Base-by-base conservation (phyloP, 352 stramenopile species). In the Globisporangium cederbergense region DNA sequence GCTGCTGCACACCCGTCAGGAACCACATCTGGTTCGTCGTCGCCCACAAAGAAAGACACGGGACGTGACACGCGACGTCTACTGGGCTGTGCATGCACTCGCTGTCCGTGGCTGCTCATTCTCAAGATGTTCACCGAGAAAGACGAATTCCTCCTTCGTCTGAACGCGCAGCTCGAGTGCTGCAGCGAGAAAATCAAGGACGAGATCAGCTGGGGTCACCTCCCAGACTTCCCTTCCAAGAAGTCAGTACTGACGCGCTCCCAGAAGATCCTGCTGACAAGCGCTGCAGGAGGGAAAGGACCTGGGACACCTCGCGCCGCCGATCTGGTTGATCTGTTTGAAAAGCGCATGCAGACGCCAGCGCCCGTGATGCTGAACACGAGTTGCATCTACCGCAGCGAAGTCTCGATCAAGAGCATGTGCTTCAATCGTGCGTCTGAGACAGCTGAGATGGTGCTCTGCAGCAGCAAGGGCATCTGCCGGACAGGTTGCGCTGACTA, bases 381-480 rank as follows among this genome's bases (percentile, higher is more conserved):
- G 1, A 74, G 87, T 8, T 88, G 81, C 34, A 87, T 93, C 43
- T 95, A 96, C 64, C 72, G 81, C 25, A 90, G 81, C 51, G 83
- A 96, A 34, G 90, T 85, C 4, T 86, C 83, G 28, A 91, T 96
- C 58, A 93, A 92, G 74, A 83, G 76, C 30, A 86, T 96, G 62
- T 92, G 84, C 56, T 88, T 94, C 50, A 96, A 96, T 63, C 74
- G 60, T 34, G 74, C 83, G 14, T 78, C 70, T 0, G 79, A 87
- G 3, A 70, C 75, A 45, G 52, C 77, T 0, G 86, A 92, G 71
- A 75, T 94, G 60, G 83, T 89, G 49, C 64, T 92, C 20, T 94
- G 83, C 51, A 87, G 78, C 40, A 91, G 71, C 58, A 91, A 91
- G 62, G 83, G 80, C 1, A 91, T 94, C 25, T 89, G 79, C 30